Base-by-base conservation (phyloP, 2,329 filamentous ascomycete genomes). In the Monosporascus sp. region DNA sequence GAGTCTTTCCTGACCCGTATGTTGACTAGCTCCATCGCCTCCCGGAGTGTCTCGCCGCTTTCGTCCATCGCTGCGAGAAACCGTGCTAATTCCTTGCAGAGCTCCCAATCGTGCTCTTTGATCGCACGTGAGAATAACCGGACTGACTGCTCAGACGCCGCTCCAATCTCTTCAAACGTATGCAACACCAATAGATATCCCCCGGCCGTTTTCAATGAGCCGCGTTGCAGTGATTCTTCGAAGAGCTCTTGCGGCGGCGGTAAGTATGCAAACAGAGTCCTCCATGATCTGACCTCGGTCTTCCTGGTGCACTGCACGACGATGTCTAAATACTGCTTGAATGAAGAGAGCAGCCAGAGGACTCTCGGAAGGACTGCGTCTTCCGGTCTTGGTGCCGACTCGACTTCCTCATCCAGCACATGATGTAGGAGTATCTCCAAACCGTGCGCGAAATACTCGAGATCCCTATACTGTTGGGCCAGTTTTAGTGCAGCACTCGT, bases 251-350 rank as follows among this genome's bases (percentile, higher is more conserved):
- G 87, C 4, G 93, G 90, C 1, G 93, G 90, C 1, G 94, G 94
- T 1, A 99, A 78, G 63, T 97, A 91, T 5, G 86, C 84, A 69
- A 99, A 99, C 1, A 99, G 78, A 1, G 94, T 97, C 55, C 88
- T 85, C 94, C 94, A 99, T 52, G 90, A 96, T 39, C 93, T 85
- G 7, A 96, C 85, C 67, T 99, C 94, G 0, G 94, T 99, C 72
- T 99, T 99, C 51, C 94, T 87, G 1, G 94, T 97, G 72, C 94
- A 99, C 71, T 96, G 94, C 20, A 99, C 88, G 24, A 99, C 87
- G 53, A 97, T 94, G 63, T 97, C 93, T 17, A 97, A 84, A 65
- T 97, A 99, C 53, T 90, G 84, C 52, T 85, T 87, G 69, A 90
- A 88, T 1, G 86, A 89, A 0, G 88, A 88, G 53, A 85, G 68